phyloP scores from a whole-genome alignment of 495 filamentous ascomycete species.

The Apodospora peruviana region DNA sequence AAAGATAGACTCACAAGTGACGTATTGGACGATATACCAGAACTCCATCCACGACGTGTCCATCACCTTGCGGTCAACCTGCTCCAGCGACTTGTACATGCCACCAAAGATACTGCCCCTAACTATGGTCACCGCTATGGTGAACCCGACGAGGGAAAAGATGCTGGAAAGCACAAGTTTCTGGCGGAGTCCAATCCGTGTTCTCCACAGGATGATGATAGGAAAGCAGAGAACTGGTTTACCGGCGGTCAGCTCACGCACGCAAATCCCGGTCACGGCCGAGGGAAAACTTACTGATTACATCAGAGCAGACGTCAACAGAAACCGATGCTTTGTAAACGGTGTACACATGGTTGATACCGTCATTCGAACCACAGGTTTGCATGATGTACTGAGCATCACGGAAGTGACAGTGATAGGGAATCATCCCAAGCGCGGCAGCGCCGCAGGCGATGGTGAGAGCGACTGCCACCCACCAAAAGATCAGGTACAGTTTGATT shows the following conservation, averaged over 20 bases:
- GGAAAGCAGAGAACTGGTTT: constrained; percentile 21
- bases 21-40: constrained; percentile 13
- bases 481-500: constrained; percentile 9
- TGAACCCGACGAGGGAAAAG: constrained; percentile 21
- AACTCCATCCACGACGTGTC: constrained; percentile 10
- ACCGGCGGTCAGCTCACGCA: neutral
- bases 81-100: neutral
- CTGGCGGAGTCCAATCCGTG: constrained; percentile 12
- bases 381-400: constrained; percentile 1
- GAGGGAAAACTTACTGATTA: constrained; percentile 22
- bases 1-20: constrained; percentile 9
- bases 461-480: constrained; percentile 20
- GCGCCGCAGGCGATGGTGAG: constrained; percentile 8
- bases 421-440: constrained; percentile 6
- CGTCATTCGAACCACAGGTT: neutral
- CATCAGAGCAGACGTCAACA: constrained; percentile 18
- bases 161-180: constrained; percentile 20
- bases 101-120: constrained; percentile 9
- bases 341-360: neutral
- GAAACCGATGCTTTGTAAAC: neutral
- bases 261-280: too few relatives aligned
- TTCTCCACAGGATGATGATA: constrained; percentile 17
- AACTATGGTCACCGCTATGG: constrained; percentile 22
- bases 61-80: neutral
- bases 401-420: constrained; percentile 10